These are phyloP conservation scores for Venturia pyrina DNA, from an alignment of 2,329 filamentous ascomycete species.

Conservation along the genomic window DNA sequence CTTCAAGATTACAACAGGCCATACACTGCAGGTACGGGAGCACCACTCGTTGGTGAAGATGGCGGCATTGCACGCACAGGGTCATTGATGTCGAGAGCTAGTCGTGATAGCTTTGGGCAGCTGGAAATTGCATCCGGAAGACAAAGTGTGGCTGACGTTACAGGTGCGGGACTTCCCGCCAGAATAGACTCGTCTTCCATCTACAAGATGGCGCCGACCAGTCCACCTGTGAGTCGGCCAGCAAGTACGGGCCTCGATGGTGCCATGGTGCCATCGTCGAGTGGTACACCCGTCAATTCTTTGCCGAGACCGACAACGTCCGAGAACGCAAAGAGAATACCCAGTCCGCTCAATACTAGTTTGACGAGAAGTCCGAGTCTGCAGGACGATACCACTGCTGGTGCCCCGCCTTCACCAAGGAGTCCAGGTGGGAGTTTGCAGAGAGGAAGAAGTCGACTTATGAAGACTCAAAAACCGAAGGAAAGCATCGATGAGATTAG, in stretches of 20 bases:
- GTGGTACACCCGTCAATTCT: neutral
- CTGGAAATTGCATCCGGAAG: neutral
- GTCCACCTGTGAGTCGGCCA: constrained; percentile 1
- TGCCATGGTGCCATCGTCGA: neutral
- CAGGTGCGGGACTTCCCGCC: neutral
- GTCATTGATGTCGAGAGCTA: neutral
- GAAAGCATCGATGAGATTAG: neutral
- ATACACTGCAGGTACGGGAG: neutral
- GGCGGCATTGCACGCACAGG: neutral
- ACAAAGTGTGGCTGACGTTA: constrained; percentile 1
- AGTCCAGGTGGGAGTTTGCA: neutral
- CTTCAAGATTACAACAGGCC: constrained; percentile 1
- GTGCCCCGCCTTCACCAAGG: neutral
- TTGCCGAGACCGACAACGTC: constrained; percentile 2
- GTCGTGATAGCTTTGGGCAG: neutral
- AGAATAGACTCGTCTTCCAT: neutral
- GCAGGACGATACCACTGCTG: neutral
- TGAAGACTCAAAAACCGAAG: neutral
- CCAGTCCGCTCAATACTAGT: constrained; percentile 2
- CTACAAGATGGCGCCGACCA: neutral
- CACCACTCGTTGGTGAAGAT: constrained; percentile 19
- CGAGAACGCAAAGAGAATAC: neutral
- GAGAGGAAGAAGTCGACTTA: neutral
- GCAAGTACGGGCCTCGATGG: neutral
- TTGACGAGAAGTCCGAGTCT: neutral